Percentiles rank a stretch among this genome's conserved stretches.
Evolutionary conservation across 208 protist genomes (phyloP).

Genomic region (Blechomonas ayalai): DNA sequence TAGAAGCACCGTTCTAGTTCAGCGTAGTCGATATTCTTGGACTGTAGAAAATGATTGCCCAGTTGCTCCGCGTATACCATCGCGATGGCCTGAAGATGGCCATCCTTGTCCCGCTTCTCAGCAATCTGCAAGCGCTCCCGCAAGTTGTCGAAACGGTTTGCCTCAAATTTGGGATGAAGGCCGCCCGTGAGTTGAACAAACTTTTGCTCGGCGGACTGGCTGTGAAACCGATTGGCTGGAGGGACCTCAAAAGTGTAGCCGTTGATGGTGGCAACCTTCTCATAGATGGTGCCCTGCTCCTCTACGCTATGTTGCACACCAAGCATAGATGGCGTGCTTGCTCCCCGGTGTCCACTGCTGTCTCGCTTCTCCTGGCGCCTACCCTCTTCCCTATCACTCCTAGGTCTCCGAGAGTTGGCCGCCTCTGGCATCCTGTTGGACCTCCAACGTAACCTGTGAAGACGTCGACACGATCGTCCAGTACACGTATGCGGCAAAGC

Average conservation of each 20-base stretch:
- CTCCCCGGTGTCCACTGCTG: too few relatives aligned
- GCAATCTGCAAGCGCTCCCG: slow-evolving; percentile 64
- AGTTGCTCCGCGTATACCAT: slow-evolving; percentile 78
- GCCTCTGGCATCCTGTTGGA: too few relatives aligned
- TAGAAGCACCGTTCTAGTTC: slow-evolving; percentile 83
- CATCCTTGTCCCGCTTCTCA: slow-evolving; percentile 63
- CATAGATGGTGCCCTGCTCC: slow-evolving; percentile 61
- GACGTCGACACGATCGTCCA: too few relatives aligned
- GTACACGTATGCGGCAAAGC: too few relatives aligned
- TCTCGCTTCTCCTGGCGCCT: too few relatives aligned
- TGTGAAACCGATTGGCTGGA: slow-evolving; percentile 75
- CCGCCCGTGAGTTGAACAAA: slow-evolving; percentile 63
- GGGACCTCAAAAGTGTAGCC: slow-evolving; percentile 77
- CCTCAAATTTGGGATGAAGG: slow-evolving; percentile 69
- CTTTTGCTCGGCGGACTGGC: slow-evolving; percentile 62
- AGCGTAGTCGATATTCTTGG: slow-evolving; percentile 46
- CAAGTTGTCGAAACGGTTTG: slow-evolving; percentile 69
- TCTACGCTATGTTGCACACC: slow-evolving; percentile 69
- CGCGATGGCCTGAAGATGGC: slow-evolving; percentile 71
- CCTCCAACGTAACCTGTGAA: too few relatives aligned
- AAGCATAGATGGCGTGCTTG: slow-evolving; percentile 49
- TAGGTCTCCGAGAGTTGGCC: too few relatives aligned
- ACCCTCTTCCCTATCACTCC: too few relatives aligned
- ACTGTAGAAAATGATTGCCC: slow-evolving; percentile 59
- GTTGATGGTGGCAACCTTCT: slow-evolving; percentile 59